Percentiles rank a stretch among this genome's conserved stretches.
phyloP scores from a whole-genome alignment of 2,329 filamentous ascomycete species.

The Cercospora zeae-maydis region DNA sequence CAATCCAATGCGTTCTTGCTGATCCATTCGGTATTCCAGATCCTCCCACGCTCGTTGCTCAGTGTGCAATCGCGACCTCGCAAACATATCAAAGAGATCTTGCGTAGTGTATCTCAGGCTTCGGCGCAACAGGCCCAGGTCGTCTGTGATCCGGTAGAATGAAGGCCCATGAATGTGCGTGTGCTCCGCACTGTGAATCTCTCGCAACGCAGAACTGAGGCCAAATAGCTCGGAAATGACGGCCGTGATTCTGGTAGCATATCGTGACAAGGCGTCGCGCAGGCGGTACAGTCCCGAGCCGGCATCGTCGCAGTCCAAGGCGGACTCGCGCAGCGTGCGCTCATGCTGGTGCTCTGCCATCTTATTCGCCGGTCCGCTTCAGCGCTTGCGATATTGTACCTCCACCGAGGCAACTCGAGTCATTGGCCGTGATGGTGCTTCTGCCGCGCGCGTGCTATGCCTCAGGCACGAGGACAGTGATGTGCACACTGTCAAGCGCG shows the following conservation, averaged over 20 bases:
- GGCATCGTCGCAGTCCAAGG: slow-evolving; percentile 21
- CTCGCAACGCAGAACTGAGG: slow-evolving; percentile 51
- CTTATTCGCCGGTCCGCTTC: slow-evolving; percentile 15
- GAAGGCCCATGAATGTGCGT: slow-evolving; percentile 40
- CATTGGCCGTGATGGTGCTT: neutral
- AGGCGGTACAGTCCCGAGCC: slow-evolving; percentile 44
- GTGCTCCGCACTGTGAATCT: slow-evolving; percentile 45
- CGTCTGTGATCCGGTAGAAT: slow-evolving; percentile 43
- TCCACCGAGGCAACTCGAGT: slow-evolving; percentile 1
- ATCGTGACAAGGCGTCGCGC: slow-evolving; percentile 49
- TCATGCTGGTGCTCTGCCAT: slow-evolving; percentile 17
- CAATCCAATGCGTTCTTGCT: slow-evolving; percentile 47
- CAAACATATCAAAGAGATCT: slow-evolving; percentile 49
- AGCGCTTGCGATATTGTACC: slow-evolving; percentile 15
- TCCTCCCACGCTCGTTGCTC: slow-evolving; percentile 53
- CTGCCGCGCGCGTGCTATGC: neutral
- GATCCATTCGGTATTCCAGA: slow-evolving; percentile 45
- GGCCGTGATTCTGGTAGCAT: slow-evolving; percentile 52
- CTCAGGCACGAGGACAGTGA: slow-evolving; percentile 6
- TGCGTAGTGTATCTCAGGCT: slow-evolving; percentile 52
- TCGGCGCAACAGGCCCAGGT: slow-evolving; percentile 48
- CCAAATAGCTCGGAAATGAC: slow-evolving; percentile 54
- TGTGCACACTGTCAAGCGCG: slow-evolving; percentile 19
- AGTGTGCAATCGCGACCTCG: slow-evolving; percentile 38
- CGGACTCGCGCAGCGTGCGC: slow-evolving; percentile 17